Evolutionary conservation across 164 flowering plant species (phyloP), one percentile per base, ranked within the genome.

Genomic region (Berberis thunbergii): DNA sequence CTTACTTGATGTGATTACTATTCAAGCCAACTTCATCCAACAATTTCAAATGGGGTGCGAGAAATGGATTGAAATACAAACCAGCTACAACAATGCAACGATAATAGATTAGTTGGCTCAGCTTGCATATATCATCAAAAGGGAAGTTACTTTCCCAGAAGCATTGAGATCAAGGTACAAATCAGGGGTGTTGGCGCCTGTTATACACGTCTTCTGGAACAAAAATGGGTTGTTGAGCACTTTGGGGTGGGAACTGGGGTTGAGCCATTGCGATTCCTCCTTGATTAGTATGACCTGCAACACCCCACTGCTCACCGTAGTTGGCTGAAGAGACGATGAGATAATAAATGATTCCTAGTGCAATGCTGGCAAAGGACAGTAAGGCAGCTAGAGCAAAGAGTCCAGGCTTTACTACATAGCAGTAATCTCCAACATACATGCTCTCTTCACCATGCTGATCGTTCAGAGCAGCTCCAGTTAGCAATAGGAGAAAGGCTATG

Each of bases 391-490:
- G 85, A 4, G 97, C 83, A 75, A 93, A 90, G 41, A 90, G 94
- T 41, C 98, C 98, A 38, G 98, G 84, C 69, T 88, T 93, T 41
- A 93, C 89, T 55, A 90, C 94, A 59, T 88, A 93, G 73, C 98
- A 93, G 70, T 79, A 87, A 74, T 64, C 74, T 64, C 87, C 81
- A 45, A 83, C 76, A 68, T 86, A 86, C 72, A 78, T 62, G 69
- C 73, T 79, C 54, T 83, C 90, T 60, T 74, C 77, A 1, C 82
- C 89, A 49, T 78, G 94, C 67, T 84, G 77, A 69, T 85, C 90
- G 63, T 93, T 93, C 48, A 93, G 80, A 13, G 94, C 90, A 53
- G 98, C 90, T 1, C 98, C 98, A 3, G 94, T 84, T 6, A 93
- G 79, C 69, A 93, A 65, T 73, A 93, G 76, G 45, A 93, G 97